phyloP scores from a whole-genome alignment of 306 rosid species.

The Cucurbita ficifolia region DNA sequence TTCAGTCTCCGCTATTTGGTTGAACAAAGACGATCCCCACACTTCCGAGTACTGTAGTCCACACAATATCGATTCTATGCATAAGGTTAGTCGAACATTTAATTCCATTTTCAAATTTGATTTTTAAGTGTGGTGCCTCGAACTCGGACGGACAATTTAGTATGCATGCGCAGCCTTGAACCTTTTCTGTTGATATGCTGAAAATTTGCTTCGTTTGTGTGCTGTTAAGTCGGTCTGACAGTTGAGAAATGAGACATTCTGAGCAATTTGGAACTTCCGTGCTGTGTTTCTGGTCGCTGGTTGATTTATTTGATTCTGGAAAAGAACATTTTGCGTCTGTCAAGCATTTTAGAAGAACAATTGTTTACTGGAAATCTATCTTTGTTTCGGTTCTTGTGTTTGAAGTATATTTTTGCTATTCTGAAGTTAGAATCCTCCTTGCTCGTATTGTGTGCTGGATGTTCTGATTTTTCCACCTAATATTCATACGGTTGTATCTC shows the following conservation, averaged over 20 bases:
- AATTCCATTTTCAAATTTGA: background rate
- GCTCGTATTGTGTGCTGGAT: background rate
- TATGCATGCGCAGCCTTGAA: background rate
- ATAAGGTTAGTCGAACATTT: constrained; percentile 29
- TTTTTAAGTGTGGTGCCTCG: background rate
- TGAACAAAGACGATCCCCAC: constrained; percentile 47
- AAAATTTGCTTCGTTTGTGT: background rate
- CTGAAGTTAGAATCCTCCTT: background rate
- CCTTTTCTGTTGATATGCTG: background rate
- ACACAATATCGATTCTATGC: constrained; percentile 62
- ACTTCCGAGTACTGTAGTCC: constrained; percentile 57
- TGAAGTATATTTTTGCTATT: background rate
- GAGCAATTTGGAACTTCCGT: background rate
- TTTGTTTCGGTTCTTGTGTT: no score
- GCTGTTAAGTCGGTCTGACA: background rate
- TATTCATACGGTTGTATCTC: background rate
- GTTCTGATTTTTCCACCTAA: background rate
- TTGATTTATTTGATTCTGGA: background rate
- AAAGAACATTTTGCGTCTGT: background rate
- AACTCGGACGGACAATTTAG: background rate
- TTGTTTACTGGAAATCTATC: background rate
- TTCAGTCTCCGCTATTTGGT: constrained; percentile 70
- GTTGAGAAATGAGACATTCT: background rate
- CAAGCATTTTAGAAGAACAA: background rate
- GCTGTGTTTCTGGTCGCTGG: background rate